Percentiles rank a stretch among this genome's conserved stretches.
Evolutionary conservation across 495 filamentous ascomycete genomes (phyloP).

Genomic region (Hyaloscypha variabilis): DNA sequence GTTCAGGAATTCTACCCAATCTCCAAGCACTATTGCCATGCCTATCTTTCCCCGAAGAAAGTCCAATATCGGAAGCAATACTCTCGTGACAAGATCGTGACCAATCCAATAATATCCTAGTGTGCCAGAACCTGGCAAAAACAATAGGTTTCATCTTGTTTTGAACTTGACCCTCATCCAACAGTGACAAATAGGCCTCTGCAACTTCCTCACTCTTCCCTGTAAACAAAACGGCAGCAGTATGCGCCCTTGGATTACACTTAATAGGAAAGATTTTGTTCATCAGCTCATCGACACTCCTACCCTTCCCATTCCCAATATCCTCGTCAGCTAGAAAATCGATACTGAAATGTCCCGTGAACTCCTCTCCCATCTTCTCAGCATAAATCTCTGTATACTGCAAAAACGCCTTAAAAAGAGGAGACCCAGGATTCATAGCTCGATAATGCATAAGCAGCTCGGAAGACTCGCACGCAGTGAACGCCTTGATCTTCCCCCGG

Average conservation of each 20-base stretch:
- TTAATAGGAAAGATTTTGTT: constrained; percentile 51
- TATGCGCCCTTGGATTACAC: constrained; percentile 66
- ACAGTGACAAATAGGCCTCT: constrained; percentile 37
- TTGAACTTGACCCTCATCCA: constrained; percentile 17
- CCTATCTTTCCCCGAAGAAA: constrained; percentile 22
- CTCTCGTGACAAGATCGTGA: constrained; percentile 55
- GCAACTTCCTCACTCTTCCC: constrained; percentile 34
- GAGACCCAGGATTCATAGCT: constrained; percentile 51
- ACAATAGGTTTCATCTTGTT: neutral
- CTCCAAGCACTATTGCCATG: constrained; percentile 24
- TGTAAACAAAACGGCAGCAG: constrained; percentile 55
- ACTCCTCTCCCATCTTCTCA: constrained; percentile 31
- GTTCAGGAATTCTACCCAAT: constrained; percentile 33
- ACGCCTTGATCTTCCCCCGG: constrained; percentile 58
- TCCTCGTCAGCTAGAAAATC: constrained; percentile 58
- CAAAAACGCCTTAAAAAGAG: constrained; percentile 55
- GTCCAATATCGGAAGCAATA: constrained; percentile 45
- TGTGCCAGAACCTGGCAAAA: constrained; percentile 53
- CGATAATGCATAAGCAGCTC: constrained; percentile 65
- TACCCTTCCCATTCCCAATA: neutral
- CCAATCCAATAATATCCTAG: constrained; percentile 61
- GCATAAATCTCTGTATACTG: constrained; percentile 62
- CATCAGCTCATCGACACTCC: constrained; percentile 33
- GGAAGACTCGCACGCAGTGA: constrained; percentile 60
- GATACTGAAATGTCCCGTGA: constrained; percentile 72